Conservation (phyloP, 139 green algal species). For the Picochlorum sp. region DNA sequence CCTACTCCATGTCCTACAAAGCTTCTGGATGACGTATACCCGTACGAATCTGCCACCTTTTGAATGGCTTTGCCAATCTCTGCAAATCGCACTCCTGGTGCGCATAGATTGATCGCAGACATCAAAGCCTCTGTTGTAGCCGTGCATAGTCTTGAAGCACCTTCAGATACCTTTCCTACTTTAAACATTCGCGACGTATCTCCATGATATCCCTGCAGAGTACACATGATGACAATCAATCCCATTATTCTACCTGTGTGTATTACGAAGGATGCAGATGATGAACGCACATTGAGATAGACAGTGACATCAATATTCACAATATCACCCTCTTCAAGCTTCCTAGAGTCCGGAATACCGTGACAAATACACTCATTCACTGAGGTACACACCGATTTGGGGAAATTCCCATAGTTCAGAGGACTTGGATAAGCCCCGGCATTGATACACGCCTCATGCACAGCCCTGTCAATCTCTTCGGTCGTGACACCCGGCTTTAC, state of each 20-base stretch:
- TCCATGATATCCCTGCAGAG: slow-evolving; percentile 79
- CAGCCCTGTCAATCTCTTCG: slow-evolving; percentile 84
- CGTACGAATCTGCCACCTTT: slow-evolving; percentile 65
- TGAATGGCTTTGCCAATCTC: slow-evolving; percentile 75
- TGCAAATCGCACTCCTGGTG: slow-evolving; percentile 65
- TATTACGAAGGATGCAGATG: not conserved
- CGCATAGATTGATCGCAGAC: slow-evolving; percentile 66
- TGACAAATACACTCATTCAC: slow-evolving; percentile 99
- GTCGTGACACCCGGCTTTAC: slow-evolving; percentile 81
- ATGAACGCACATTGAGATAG: slow-evolving; percentile 61
- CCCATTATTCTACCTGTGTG: not conserved
- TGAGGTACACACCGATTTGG: slow-evolving; percentile 94
- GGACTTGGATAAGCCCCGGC: slow-evolving; percentile 90
- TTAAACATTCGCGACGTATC: slow-evolving; percentile 80
- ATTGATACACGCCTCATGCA: slow-evolving; percentile 79
- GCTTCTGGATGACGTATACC: slow-evolving; percentile 56
- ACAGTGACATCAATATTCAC: slow-evolving; percentile 98
- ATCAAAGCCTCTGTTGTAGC: slow-evolving; percentile 65
- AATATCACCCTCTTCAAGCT: slow-evolving; percentile 80
- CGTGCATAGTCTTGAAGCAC: slow-evolving; percentile 59
- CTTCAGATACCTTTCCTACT: slow-evolving; percentile 53
- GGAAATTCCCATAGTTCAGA: slow-evolving; percentile 88
- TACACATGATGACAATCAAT: not conserved
- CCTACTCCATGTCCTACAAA: slow-evolving; percentile 97
- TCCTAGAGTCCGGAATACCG: slow-evolving; percentile 68